A percentile compares a stretch with the other conserved stretches of the same genome.
phyloP scores from a whole-genome alignment of 2,329 filamentous ascomycete genomes.

The Exserohilum rostratum region DNA sequence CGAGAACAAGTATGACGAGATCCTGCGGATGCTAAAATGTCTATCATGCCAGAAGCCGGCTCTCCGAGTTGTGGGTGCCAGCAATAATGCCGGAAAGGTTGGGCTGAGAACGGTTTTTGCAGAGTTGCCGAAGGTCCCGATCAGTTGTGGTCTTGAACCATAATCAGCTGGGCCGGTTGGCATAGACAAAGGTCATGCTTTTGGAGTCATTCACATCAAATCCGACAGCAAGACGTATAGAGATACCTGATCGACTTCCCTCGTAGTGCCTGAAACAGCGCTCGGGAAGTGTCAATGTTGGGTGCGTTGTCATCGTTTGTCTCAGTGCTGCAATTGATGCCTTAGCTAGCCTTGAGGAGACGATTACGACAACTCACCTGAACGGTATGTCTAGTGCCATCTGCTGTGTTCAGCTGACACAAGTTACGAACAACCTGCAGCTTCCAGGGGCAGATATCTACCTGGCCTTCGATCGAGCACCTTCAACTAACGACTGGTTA shows the following conservation, averaged over 20 bases:
- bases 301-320: conserved; percentile 13
- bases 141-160: not conserved
- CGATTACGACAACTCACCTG: conserved; percentile 34
- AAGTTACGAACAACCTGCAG: conserved; percentile 40
- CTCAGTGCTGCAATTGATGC: conserved; percentile 16
- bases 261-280: not conserved
- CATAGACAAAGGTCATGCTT: not conserved
- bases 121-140: not conserved
- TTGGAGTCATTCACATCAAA: not conserved
- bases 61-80: conserved; percentile 1
- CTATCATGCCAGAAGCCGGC: conserved; percentile 4
- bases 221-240: not conserved
- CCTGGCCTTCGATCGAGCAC: conserved; percentile 4
- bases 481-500: conserved; percentile 22
- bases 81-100: not conserved
- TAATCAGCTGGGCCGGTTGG: not conserved
- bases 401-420: conserved; percentile 44
- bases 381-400: conserved; percentile 24
- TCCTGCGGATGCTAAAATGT: conserved; percentile 18
- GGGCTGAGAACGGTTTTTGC: not conserved
- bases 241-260: not conserved
- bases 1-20: conserved; percentile 25
- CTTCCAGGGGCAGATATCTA: conserved; percentile 31
- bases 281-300: conserved; percentile 12
- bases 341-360: conserved; percentile 17